These are phyloP conservation scores for Ascochyta lentis DNA, from an alignment of 2,329 filamentous ascomycete genomes.

Conservation along the genomic window DNA sequence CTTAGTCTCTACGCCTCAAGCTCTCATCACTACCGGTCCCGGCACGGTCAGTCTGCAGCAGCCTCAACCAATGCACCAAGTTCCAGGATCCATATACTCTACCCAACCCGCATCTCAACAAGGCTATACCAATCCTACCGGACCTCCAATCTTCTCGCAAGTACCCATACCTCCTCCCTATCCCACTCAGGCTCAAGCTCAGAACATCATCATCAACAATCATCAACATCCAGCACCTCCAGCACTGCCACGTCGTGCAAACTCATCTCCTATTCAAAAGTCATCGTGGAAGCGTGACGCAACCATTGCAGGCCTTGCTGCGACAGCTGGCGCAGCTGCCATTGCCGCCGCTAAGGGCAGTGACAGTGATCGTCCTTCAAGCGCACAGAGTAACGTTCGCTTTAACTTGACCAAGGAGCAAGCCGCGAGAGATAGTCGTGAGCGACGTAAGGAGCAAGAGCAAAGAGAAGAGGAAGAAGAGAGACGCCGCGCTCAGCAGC, in stretches of 20 bases:
- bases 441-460: slow-evolving; percentile 36
- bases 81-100: slow-evolving; percentile 72
- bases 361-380: slow-evolving; percentile 31
- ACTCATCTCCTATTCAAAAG: slow-evolving; percentile 56
- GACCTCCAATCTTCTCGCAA: slow-evolving; percentile 51
- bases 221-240: slow-evolving; percentile 28
- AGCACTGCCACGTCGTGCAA: slow-evolving; percentile 49
- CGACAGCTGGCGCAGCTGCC: slow-evolving; percentile 52
- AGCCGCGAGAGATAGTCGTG: slow-evolving; percentile 55
- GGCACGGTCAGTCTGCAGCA: slow-evolving; percentile 77
- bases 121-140: slow-evolving; percentile 51
- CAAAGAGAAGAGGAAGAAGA: slow-evolving; percentile 39
- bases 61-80: slow-evolving; percentile 78
- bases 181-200: slow-evolving; percentile 23
- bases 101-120: slow-evolving; percentile 50
- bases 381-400: slow-evolving; percentile 57
- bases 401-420: slow-evolving; percentile 66
- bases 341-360: slow-evolving; percentile 38
- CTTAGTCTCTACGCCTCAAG: slow-evolving; percentile 51
- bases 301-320: slow-evolving; percentile 53
- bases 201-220: slow-evolving; percentile 28
- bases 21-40: slow-evolving; percentile 41
- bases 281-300: slow-evolving; percentile 51
- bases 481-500: slow-evolving; percentile 31
- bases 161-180: slow-evolving; percentile 27